Base-by-base conservation (phyloP, 768 basidiomycete species). In the Galerina sulciceps region DNA sequence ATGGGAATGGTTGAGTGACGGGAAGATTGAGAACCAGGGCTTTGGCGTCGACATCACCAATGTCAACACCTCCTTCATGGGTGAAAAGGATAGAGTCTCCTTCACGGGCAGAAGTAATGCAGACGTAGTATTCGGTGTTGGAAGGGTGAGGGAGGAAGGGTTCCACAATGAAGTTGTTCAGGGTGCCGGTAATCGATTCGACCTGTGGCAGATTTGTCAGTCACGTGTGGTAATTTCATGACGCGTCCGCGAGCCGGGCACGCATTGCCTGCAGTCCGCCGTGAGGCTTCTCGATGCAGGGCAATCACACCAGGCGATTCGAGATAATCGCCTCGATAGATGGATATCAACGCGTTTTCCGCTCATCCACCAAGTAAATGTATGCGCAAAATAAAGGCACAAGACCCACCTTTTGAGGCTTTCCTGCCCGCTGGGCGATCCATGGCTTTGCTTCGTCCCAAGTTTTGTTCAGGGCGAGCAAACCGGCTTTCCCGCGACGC, bases 1-100 rank as follows among this genome's bases (percentile, higher is more conserved):
- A 82, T 40, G 96, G 97, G 86, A 98, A 97, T 46, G 85, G 71
- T 44, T 79, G 67, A 53, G 72, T 80, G 55, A 97, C 92, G 43
- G 90, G 88, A 64, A 99, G 78, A 67, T 88, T 82, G 61, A 99
- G 88, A 65, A 90, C 90, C 68, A 96, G 87, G 2, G 96, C 96
- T 76, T 99, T 98, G 65, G 94, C 90, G 67, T 99, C 95, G 71
- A 99, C 97, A 75, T 99, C 96, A 62, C 97, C 97, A 63, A 98
- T 89, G 67, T 99, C 97, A 50, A 99, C 94, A 81, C 97, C 97
- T 63, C 97, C 97, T 71, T 98, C 95, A 75, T 97, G 95, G 34
- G 95, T 97, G 85, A 99, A 99, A 72, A 99, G 92, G 74, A 99
- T 98, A 50, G 88, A 84, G 71, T 99, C 97, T 56, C 93, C 94